Evolutionary conservation across 352 stramenopile species (phyloP), one percentile per base, ranked within the genome.

Genomic region (Pythium scleroteichum): DNA sequence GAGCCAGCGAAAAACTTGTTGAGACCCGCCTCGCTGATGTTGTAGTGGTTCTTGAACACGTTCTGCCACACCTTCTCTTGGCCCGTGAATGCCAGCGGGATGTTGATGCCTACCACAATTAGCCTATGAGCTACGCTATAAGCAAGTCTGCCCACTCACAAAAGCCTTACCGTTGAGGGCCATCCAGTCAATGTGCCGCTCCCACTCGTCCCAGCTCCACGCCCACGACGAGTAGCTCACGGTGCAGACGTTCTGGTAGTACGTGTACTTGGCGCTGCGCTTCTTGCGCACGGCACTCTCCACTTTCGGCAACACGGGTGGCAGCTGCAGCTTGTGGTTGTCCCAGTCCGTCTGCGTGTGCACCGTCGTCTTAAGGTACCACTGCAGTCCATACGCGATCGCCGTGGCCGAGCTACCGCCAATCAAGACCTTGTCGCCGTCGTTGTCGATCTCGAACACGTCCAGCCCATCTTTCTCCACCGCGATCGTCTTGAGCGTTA

Each of bases 171-270:
- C 90, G 47, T 93, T 96, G n/a, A 97, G 66, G 16, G 88, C 88
- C 81, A 97, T 95, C 89, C 90, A 97, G 74, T 98, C 90, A 57
- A 98, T 90, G 69, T 97, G 88, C 3, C 73, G 69, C 68, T 96
- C 84, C 92, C 92, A 98, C 59, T 92, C 71, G n/a, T 65, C 26
- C 84, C 87, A 96, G 19, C 85, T 79, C 85, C 92, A 97, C 45
- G 78, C 80, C 72, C 88, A 95, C 47, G 87, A 88, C 40, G 84
- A 95, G 69, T 98, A 98, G 68, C 87, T 94, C 55, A 92, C 87
- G 0, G 89, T 97, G 69, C 90, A 97, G 27, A 97, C 88, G 66
- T 98, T 98, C 62, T 95, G 87, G 62, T 96, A 94, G 75, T 98
- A 97, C 29, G 83, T 85, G 66, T 92, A 96, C 60, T 87, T 85